Evolutionary conservation across 495 filamentous ascomycete genomes (phyloP).

Genomic region (Aspergillus campestris): DNA sequence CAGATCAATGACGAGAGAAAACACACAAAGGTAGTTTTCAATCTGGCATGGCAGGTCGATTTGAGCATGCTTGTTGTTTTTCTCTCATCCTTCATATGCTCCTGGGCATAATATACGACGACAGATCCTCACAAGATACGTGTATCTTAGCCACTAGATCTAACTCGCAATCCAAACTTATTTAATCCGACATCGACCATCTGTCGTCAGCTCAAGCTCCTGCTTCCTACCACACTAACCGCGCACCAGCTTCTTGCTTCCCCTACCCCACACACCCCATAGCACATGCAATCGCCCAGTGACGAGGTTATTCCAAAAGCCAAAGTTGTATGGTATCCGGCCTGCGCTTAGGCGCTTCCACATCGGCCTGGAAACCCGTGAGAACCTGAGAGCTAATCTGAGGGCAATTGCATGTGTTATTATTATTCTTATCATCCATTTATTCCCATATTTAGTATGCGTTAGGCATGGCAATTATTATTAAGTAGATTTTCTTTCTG

Average conservation of each 20-base stretch:
- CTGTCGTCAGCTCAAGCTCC: too few species aligned
- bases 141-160: not conserved
- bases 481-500: too few species aligned
- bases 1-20: conserved; percentile 28
- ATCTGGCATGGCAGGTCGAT: conserved; percentile 13
- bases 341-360: conserved; percentile 7
- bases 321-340: conserved; percentile 48
- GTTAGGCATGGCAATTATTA: too few species aligned
- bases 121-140: not conserved
- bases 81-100: too few species aligned
- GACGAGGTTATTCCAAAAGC: conserved; percentile 48
- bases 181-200: too few species aligned
- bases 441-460: not conserved
- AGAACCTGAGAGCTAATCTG: conserved; percentile 54
- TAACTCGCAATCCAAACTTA: not conserved
- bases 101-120: too few species aligned
- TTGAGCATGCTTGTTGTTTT: not conserved
- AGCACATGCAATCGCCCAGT: conserved; percentile 22
- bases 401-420: conserved; percentile 21
- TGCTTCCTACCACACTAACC: too few species aligned
- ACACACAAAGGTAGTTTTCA: conserved; percentile 32
- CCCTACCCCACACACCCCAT: too few species aligned
- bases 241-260: too few species aligned
- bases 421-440: not conserved
- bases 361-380: conserved; percentile 37